Conservation (phyloP, 139 green algal species). For the Picochlorum sp. region DNA sequence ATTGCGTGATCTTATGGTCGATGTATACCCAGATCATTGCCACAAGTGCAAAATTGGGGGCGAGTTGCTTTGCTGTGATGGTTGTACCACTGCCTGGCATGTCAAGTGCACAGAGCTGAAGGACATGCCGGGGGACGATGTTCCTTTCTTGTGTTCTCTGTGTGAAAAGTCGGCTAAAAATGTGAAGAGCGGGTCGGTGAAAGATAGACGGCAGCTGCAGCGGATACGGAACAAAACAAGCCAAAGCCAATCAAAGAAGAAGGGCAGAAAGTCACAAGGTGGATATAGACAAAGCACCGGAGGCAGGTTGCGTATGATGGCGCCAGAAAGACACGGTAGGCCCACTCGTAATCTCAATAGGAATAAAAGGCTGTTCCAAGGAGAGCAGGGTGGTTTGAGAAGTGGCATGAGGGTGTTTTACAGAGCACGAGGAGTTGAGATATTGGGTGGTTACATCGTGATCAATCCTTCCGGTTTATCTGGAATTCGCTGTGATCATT, state of each 20-base stretch:
- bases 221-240: not conserved
- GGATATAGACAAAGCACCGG: not conserved
- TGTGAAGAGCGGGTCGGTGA: not conserved
- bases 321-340: not conserved
- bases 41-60: slow-evolving; percentile 29
- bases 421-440: slow-evolving; percentile 23
- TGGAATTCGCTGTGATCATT: slow-evolving; percentile 81
- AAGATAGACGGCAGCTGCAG: not conserved
- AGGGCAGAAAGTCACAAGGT: not conserved
- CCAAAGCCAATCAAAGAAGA: not conserved
- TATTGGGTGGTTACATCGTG: slow-evolving; percentile 51
- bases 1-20: slow-evolving; percentile 12
- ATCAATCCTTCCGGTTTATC: slow-evolving; percentile 29
- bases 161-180: slow-evolving; percentile 2
- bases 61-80: slow-evolving; percentile 42
- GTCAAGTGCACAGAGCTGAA: slow-evolving; percentile 24
- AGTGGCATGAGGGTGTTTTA: slow-evolving; percentile 33
- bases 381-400: slow-evolving; percentile 4
- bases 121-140: slow-evolving; percentile 16
- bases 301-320: slow-evolving; percentile 4
- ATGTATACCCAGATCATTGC: slow-evolving; percentile 45
- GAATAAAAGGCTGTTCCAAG: slow-evolving; percentile 12
- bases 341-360: slow-evolving; percentile 5
- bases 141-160: slow-evolving; percentile 33
- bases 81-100: slow-evolving; percentile 37